Base-by-base conservation (phyloP, 2,329 filamentous ascomycete genomes). In the Pseudogymnoascus sp. region DNA sequence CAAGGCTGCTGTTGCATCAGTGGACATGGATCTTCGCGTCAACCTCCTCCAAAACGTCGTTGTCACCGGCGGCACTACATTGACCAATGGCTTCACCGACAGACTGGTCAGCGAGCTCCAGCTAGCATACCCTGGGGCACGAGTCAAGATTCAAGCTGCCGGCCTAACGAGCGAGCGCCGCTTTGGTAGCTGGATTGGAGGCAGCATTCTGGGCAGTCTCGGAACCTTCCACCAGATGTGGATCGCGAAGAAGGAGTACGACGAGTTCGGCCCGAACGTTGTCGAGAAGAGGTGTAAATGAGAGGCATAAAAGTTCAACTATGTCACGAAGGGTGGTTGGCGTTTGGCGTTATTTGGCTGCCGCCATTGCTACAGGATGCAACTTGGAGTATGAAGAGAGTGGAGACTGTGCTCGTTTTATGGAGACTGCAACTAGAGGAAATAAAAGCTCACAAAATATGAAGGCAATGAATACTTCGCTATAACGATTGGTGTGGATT, bases 161-260 rank as follows among this genome's bases (percentile, higher is more conserved):
- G 91, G 91, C 16, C 86, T 93, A 70, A 90, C 90, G 0, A 90
- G 88, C 39, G 96, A 99, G 81, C 81, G 96, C 62, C 89, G 92
- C 68, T 97, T 96, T 75, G 93, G 91, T 21, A 87, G 90, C 60
- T 99, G 95, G 93, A 92, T 99, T 69, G 95, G 96, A 57, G 95
- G 95, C 54, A 97, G 92, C 77, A 97, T 99, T 70, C 80, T 99
- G 69, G 93, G 91, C 5, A 97, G 93, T 76, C 77, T 99, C 77
- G 96, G 96, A 8, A 96, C 93, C 12, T 99, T 99, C 78, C 95
- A 99, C 79, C 95, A 99, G 80, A 93, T 99, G 89, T 99, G 95
- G 95, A 96, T 99, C 70, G 93, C 89, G 23, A 91, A 87, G 76
- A 96, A 96, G 81, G 95, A 99, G 79, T 97, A 97, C 71, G 92